These are phyloP conservation scores for Dactylellina sp. DNA, from an alignment of 2,329 filamentous ascomycete genomes.

Conservation along the genomic window DNA sequence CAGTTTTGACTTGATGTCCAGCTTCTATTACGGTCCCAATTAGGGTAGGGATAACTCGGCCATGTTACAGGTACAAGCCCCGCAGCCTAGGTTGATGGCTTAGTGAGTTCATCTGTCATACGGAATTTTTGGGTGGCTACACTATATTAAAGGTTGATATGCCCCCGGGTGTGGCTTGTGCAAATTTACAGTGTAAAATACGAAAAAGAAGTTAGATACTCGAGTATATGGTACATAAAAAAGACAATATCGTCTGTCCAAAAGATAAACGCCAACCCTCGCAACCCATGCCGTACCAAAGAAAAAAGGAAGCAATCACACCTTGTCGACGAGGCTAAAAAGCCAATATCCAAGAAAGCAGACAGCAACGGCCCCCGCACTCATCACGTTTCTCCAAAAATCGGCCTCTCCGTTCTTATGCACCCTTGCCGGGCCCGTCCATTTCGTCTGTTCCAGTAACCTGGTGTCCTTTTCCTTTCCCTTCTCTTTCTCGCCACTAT, in stretches of 20 bases:
- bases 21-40: too few relatives aligned
- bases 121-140: too few relatives aligned
- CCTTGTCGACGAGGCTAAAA: constrained; percentile 48
- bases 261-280: too few relatives aligned
- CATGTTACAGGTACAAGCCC: too few relatives aligned
- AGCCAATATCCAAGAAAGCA: constrained; percentile 66
- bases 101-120: too few relatives aligned
- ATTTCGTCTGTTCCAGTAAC: constrained; percentile 56
- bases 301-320: constrained; percentile 2
- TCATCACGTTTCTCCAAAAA: constrained; percentile 70
- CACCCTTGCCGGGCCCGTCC: constrained; percentile 54
- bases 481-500: constrained; percentile 63
- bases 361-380: constrained; percentile 73
- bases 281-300: background rate
- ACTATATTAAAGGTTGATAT: too few relatives aligned
- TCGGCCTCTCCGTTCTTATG: constrained; percentile 59
- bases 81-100: too few relatives aligned
- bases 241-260: too few relatives aligned
- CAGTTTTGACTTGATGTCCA: too few relatives aligned
- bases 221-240: background rate
- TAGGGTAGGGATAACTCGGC: too few relatives aligned
- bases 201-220: background rate
- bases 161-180: too few relatives aligned
- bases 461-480: constrained; percentile 59
- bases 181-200: too few relatives aligned